phyloP scores from a whole-genome alignment of 306 rosid genomes.

The Lupinus albus region DNA sequence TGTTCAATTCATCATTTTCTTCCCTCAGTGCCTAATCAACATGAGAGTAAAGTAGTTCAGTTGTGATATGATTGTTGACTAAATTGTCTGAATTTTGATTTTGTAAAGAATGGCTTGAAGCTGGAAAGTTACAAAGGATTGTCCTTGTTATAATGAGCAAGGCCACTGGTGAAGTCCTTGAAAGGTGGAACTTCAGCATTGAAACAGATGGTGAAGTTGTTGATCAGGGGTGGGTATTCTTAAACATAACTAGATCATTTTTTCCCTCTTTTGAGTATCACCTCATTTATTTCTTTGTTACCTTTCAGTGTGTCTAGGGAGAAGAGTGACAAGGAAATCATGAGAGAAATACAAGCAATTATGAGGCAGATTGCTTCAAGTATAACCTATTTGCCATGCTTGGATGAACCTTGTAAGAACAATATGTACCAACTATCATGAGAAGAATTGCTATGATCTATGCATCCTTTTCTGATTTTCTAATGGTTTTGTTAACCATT shows the following conservation, averaged over 20 bases:
- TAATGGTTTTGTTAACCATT: too few relatives aligned
- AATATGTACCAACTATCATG: neutral
- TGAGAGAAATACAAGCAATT: slow-evolving; percentile 99
- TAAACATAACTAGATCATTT: slow-evolving; percentile 4
- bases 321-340: slow-evolving; percentile 96
- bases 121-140: slow-evolving; percentile 95
- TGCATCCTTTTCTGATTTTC: neutral
- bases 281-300: neutral
- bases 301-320: slow-evolving; percentile 73
- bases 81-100: slow-evolving; percentile 26
- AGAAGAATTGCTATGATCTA: neutral
- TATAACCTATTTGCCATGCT: slow-evolving; percentile 96
- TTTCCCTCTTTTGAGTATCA: slow-evolving; percentile 1
- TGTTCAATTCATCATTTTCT: too few relatives aligned
- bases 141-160: slow-evolving; percentile 74
- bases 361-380: slow-evolving; percentile 99
- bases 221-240: slow-evolving; percentile 85
- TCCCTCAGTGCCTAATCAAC: neutral
- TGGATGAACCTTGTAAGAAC: slow-evolving; percentile 85
- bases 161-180: slow-evolving; percentile 80
- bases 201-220: slow-evolving; percentile 87
- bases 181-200: slow-evolving; percentile 98
- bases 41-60: slow-evolving; percentile 6
- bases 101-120: slow-evolving; percentile 90
- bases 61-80: slow-evolving; percentile 15